A percentile compares a stretch with the other conserved stretches of the same genome.
phyloP scores from a whole-genome alignment of 177 flowering plant species.

The Vitis hybrid region DNA sequence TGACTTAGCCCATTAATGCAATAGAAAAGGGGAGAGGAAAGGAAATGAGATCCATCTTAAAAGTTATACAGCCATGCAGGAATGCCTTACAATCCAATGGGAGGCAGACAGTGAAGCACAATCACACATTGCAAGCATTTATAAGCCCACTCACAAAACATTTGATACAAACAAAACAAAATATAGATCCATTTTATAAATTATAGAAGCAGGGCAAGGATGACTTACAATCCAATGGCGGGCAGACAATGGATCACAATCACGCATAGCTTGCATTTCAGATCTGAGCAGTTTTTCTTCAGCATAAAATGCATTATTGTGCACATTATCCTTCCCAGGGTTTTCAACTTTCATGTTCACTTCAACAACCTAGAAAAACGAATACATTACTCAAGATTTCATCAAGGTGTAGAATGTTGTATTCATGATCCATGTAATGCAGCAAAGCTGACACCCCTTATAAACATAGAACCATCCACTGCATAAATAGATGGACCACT shows the following conservation, averaged over 20 bases:
- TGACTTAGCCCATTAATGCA: too few relatives aligned
- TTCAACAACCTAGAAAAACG: slow-evolving; percentile 67
- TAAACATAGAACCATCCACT: too few relatives aligned
- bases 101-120: slow-evolving; percentile 54
- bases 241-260: slow-evolving; percentile 77
- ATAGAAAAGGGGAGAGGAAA: not conserved
- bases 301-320: slow-evolving; percentile 91
- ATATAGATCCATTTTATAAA: too few relatives aligned
- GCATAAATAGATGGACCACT: too few relatives aligned
- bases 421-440: not conserved
- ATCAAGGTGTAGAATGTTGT: not conserved
- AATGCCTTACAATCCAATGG: slow-evolving; percentile 63
- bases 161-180: too few relatives aligned
- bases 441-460: not conserved
- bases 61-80: not conserved
- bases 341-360: slow-evolving; percentile 88
- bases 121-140: slow-evolving; percentile 57
- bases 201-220: too few relatives aligned
- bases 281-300: slow-evolving; percentile 82
- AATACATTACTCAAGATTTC: not conserved
- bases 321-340: slow-evolving; percentile 80
- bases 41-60: not conserved
- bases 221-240: slow-evolving; percentile 95
- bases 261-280: slow-evolving; percentile 91
- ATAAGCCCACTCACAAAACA: slow-evolving; percentile 22